A percentile compares a stretch with the other conserved stretches of the same genome.
Evolutionary conservation across 2,329 filamentous ascomycete species (phyloP).

Genomic region (Beauveria sp.): DNA sequence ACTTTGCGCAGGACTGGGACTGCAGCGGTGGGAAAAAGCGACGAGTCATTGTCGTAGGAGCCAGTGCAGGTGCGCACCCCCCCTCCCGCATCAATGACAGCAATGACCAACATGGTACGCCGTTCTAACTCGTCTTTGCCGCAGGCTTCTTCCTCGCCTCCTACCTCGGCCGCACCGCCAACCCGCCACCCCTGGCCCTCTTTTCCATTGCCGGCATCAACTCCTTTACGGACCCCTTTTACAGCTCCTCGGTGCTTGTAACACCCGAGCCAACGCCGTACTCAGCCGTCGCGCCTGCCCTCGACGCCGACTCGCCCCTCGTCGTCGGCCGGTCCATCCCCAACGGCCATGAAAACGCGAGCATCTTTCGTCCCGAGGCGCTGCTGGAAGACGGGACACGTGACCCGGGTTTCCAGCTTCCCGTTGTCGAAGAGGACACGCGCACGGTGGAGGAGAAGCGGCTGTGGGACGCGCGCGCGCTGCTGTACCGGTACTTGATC

Average conservation of each 20-base stretch:
- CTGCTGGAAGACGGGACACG: constrained; percentile 21
- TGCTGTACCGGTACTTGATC: constrained; percentile 28
- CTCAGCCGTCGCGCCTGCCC: constrained; percentile 17
- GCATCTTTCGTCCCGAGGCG: constrained; percentile 20
- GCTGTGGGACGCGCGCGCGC: constrained; percentile 12
- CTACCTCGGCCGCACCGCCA: constrained; percentile 22
- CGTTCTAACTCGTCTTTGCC: too few relatives aligned
- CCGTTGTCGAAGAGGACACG: not conserved
- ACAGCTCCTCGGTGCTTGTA: constrained; percentile 25
- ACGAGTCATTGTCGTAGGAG: constrained; percentile 25
- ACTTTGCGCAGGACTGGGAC: constrained; percentile 21
- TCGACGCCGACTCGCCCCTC: constrained; percentile 16
- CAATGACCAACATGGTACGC: too few relatives aligned
- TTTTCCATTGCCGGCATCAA: constrained; percentile 29
- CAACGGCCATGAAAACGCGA: constrained; percentile 11
- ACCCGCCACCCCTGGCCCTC: constrained; percentile 24
- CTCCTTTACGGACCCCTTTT: constrained; percentile 29
- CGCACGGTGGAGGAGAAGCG: not conserved
- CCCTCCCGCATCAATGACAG: too few relatives aligned
- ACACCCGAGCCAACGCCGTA: constrained; percentile 21
- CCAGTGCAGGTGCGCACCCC: constrained; percentile 23
- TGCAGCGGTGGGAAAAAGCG: constrained; percentile 12
- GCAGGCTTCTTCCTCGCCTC: constrained; percentile 26
- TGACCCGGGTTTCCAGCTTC: constrained; percentile 16
- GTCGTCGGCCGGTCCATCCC: constrained; percentile 16